Base-by-base conservation (phyloP, 2,329 filamentous ascomycete species). In the Thielaviopsis cerberus region DNA sequence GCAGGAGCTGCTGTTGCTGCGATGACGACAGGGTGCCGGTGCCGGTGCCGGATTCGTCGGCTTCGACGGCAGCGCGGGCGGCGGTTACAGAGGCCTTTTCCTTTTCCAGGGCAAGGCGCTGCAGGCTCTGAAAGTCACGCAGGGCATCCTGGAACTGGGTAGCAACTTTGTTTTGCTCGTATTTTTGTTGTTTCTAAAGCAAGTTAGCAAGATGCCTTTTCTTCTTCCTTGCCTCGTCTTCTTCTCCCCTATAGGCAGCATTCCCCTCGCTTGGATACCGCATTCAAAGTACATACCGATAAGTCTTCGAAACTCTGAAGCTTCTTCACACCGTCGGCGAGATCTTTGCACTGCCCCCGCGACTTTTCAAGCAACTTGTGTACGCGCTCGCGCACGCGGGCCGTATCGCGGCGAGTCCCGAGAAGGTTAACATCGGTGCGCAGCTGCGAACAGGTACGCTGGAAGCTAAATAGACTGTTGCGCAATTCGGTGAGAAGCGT, bases 151-250 rank as follows among this genome's bases (percentile, higher is more conserved):
- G 86, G 74, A 97, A 96, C 69, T 97, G 90, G 67, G 88, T 86
- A 62, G 88, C 91, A 34, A 98, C 79, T 70, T 97, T 97, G 64
- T 91, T 87, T 67, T 96, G 91, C 23, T 89, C 92, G 74, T 94
- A 97, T 71, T 91, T 94, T 75, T 98, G 92, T 57, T 88, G 86
- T 61, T 91, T 88, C 88, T 95, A 61, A 65, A 22, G 25, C 30
- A 54, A 48, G 41, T 25, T 45, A 27, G 23, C 30, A 30, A 37
- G 50, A 25, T 58, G 59, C 57, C 24, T 52, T n/a, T 25, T 11
- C 13, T 26, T 55, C 23, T 55, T 20, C 41, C 27, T 17, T 10
- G 22, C 7, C 5, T 20, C n/a, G n/a, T n/a, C n/a, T n/a, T n/a
- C n/a, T n/a, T n/a, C n/a, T n/a, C n/a, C n/a, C n/a, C n/a, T n/a